These are phyloP conservation scores for Paecilomyces sp. DNA, from an alignment of 2,329 filamentous ascomycete genomes.

Conservation along the genomic window DNA sequence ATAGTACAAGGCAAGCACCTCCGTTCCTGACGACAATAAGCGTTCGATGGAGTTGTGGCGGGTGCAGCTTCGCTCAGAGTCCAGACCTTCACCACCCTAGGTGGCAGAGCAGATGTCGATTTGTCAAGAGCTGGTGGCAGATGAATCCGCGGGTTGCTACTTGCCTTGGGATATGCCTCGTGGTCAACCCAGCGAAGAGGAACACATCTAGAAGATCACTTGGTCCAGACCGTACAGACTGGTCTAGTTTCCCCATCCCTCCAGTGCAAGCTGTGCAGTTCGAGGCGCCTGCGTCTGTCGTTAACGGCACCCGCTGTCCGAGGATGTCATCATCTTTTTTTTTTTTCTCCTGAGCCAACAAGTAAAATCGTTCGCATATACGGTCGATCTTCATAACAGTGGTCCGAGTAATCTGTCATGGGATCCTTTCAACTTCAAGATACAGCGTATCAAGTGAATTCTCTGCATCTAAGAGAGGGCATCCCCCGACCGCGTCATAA, in stretches of 20 bases:
- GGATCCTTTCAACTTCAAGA: not conserved
- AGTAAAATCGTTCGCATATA: not conserved
- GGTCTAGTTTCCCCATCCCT: not conserved
- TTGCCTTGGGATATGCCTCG: not conserved
- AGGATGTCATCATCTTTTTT: not conserved
- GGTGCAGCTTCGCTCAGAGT: not conserved
- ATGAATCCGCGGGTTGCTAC: not conserved
- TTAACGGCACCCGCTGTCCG: not conserved
- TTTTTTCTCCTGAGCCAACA: not conserved
- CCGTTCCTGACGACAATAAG: not conserved
- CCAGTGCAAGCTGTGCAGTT: not conserved
- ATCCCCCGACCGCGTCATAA: not conserved
- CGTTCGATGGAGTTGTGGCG: not conserved
- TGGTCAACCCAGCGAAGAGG: not conserved
- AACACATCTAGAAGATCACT: not conserved
- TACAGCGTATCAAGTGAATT: not conserved
- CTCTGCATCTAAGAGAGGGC: not conserved
- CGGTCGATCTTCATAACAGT: not conserved
- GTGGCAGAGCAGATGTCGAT: not conserved
- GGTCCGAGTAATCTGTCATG: not conserved
- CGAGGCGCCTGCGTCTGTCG: not conserved
- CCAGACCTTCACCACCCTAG: not conserved
- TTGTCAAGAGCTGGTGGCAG: not conserved
- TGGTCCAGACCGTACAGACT: not conserved
- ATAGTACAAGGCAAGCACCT: not conserved